A percentile compares a stretch with the other conserved stretches of the same genome.
phyloP scores from a whole-genome alignment of 768 basidiomycete species.

The Rossbeevera mucosa region DNA sequence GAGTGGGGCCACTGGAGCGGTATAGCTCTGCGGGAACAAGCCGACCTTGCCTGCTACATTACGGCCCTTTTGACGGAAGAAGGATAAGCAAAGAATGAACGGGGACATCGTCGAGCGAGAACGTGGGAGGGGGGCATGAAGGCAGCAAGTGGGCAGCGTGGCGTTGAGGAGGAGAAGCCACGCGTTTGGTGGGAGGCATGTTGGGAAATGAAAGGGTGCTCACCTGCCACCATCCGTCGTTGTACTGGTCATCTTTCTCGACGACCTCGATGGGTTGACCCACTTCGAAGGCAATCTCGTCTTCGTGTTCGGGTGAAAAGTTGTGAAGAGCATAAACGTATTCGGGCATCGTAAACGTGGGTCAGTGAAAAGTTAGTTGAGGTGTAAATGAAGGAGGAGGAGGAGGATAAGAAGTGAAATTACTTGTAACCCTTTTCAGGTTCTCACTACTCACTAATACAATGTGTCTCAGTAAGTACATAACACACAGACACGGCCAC shows the following conservation, averaged over 20 bases:
- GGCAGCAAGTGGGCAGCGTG: slow-evolving; percentile 7
- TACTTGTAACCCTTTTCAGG: background rate
- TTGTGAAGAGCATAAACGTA: slow-evolving; percentile 87
- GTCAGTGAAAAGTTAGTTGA: slow-evolving; percentile 1
- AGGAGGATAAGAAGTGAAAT: background rate
- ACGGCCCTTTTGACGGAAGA: slow-evolving; percentile 55
- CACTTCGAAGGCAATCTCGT: slow-evolving; percentile 81
- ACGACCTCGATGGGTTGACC: slow-evolving; percentile 87
- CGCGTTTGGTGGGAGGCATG: slow-evolving; percentile 3
- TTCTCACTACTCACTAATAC: background rate
- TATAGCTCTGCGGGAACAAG: slow-evolving; percentile 89
- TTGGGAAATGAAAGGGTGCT: slow-evolving; percentile 15
- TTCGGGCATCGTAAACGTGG: slow-evolving; percentile 51
- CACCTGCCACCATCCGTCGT: slow-evolving; percentile 96
- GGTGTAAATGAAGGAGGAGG: background rate
- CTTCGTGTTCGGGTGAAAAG: slow-evolving; percentile 88
- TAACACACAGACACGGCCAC: background rate
- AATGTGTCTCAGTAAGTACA: slow-evolving; percentile 28
- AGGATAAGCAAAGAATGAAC: slow-evolving; percentile 23
- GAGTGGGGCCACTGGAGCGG: slow-evolving; percentile 52
- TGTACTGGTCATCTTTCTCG: slow-evolving; percentile 89
- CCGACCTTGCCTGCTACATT: slow-evolving; percentile 81
- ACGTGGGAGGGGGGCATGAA: slow-evolving; percentile 15
- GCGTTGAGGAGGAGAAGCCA: slow-evolving; percentile 5
- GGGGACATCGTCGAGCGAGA: slow-evolving; percentile 18